Percentiles rank a stretch among this genome's conserved stretches.
These are phyloP conservation scores for Paraphaeosphaeria minitans DNA, from an alignment of 2,329 filamentous ascomycete species.

Conservation along the genomic window DNA sequence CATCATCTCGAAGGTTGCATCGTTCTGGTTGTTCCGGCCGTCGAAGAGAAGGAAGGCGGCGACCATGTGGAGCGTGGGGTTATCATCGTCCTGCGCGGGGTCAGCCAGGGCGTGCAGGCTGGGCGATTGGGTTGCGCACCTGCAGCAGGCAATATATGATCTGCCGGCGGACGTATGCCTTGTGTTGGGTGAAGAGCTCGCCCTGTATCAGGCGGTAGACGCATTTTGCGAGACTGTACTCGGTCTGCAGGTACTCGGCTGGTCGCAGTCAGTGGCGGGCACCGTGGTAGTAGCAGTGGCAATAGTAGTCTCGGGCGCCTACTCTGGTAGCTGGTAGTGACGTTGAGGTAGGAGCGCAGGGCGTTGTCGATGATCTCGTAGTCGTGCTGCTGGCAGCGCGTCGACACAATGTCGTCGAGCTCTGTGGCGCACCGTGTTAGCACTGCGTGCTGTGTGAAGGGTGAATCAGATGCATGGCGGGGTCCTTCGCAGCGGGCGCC, in stretches of 20 bases:
- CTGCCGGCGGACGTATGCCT: slow-evolving; percentile 87
- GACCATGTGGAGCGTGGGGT: slow-evolving; percentile 78
- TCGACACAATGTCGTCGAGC: slow-evolving; percentile 68
- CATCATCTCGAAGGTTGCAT: slow-evolving; percentile 84
- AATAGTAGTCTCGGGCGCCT: slow-evolving; percentile 19
- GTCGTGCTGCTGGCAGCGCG: slow-evolving; percentile 64
- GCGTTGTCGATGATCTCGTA: slow-evolving; percentile 80
- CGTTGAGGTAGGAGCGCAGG: slow-evolving; percentile 79
- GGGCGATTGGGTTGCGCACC: slow-evolving; percentile 46
- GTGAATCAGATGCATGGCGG: slow-evolving; percentile 16
- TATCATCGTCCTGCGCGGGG: slow-evolving; percentile 76
- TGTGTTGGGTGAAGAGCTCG: slow-evolving; percentile 72
- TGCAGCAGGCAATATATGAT: slow-evolving; percentile 87
- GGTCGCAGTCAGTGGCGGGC: slow-evolving; percentile 28
- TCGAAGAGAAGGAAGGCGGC: slow-evolving; percentile 85
- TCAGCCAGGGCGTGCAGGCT: slow-evolving; percentile 21
- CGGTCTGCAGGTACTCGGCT: slow-evolving; percentile 74
- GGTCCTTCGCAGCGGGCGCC: slow-evolving; percentile 39
- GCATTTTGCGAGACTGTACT: slow-evolving; percentile 81
- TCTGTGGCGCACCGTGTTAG: slow-evolving; percentile 57
- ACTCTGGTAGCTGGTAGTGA: slow-evolving; percentile 76
- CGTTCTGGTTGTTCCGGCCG: slow-evolving; percentile 75
- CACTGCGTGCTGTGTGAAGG: slow-evolving; percentile 1
- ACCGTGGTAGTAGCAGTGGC: not conserved
- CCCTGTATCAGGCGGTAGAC: slow-evolving; percentile 79